phyloP scores from a whole-genome alignment of 2,329 filamentous ascomycete species.

The Westerdykella ornata region DNA sequence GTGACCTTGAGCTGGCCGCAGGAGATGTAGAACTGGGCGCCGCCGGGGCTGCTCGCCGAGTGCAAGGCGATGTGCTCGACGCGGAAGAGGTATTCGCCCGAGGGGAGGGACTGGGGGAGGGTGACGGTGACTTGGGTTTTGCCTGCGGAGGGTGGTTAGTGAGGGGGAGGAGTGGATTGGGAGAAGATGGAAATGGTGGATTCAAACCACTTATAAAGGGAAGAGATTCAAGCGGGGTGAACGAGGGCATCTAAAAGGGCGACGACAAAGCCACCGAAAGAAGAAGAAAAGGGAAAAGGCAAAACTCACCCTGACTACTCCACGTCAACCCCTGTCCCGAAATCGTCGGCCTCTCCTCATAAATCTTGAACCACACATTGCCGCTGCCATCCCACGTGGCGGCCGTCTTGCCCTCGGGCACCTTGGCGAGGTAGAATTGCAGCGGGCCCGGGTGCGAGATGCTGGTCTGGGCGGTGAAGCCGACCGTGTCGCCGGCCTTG shows the following conservation, averaged over 20 bases:
- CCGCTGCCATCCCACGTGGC: conserved; percentile 29
- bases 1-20: conserved; percentile 44
- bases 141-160: conserved; percentile 2
- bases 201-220: too few relatives aligned
- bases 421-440: conserved; percentile 36
- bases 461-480: conserved; percentile 22
- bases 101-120: conserved; percentile 37
- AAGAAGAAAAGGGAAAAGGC: not conserved
- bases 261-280: too few relatives aligned
- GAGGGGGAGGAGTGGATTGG: too few relatives aligned
- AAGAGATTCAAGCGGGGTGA: too few relatives aligned
- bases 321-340: conserved; percentile 1
- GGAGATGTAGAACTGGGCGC: conserved; percentile 43
- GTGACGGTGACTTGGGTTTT: conserved; percentile 25
- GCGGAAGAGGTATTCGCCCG: conserved; percentile 43
- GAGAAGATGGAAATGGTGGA: too few relatives aligned
- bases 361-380: conserved; percentile 35
- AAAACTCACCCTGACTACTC: not conserved
- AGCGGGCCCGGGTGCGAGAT: conserved; percentile 32
- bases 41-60: conserved; percentile 26
- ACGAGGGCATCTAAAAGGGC: too few relatives aligned
- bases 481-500: conserved; percentile 25
- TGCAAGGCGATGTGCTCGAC: conserved; percentile 45
- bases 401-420: conserved; percentile 26
- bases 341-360: conserved; percentile 12